Evolutionary conservation across 2,329 filamentous ascomycete genomes (phyloP).

Genomic region (Chaetomium sp.): DNA sequence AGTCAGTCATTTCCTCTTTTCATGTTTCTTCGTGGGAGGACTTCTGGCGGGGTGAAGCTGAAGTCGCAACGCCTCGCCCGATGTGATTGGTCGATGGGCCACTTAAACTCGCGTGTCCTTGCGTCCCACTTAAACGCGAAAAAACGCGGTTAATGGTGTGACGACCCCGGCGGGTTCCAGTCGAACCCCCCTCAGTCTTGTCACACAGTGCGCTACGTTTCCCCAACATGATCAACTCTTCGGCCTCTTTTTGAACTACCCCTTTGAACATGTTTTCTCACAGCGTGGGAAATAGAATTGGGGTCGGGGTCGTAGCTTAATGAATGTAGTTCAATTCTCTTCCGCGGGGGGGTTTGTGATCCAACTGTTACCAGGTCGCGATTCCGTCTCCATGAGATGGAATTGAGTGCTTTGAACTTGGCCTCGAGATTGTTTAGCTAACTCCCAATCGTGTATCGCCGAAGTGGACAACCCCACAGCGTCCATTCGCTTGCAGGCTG

Average conservation of each 20-base stretch:
- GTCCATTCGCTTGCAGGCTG: conserved; percentile 15
- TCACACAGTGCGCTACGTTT: not conserved
- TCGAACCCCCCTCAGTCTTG: not conserved
- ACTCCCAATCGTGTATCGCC: not conserved
- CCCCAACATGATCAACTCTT: not conserved
- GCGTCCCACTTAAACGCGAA: conserved; percentile 3
- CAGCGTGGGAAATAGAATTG: no score
- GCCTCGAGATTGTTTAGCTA: not conserved
- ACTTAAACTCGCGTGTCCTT: conserved; percentile 4
- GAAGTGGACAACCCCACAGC: not conserved
- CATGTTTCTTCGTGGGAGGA: no score
- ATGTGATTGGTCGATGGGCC: not conserved
- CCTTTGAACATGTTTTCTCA: not conserved
- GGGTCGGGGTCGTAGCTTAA: no score
- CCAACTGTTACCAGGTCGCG: not conserved
- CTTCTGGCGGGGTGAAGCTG: not conserved
- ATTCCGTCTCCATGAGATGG: no score
- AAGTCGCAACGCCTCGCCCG: not conserved
- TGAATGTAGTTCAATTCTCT: no score
- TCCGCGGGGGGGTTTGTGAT: not conserved
- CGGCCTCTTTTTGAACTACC: not conserved
- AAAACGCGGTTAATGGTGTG: conserved; percentile 4
- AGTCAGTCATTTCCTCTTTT: no score
- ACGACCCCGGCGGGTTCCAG: not conserved
- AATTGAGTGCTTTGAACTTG: not conserved